phyloP scores from a whole-genome alignment of 495 filamentous ascomycete species.

The Penicillium salamii region DNA sequence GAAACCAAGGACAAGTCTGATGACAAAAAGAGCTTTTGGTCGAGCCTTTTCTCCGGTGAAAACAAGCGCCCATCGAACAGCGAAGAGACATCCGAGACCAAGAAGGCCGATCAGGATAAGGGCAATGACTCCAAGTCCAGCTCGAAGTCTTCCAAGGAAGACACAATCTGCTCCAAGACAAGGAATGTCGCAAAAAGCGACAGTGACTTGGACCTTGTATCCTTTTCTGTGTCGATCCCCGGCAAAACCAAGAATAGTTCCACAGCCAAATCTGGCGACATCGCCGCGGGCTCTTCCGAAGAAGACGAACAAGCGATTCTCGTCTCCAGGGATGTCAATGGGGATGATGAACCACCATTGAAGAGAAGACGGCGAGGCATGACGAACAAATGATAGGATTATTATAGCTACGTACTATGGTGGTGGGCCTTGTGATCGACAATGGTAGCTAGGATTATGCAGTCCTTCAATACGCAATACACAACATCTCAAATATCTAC shows the following conservation, averaged over 20 bases:
- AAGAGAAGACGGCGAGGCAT: slow-evolving; percentile 31
- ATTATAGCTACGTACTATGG: no score
- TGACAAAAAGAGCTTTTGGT: slow-evolving; percentile 23
- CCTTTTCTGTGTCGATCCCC: slow-evolving; percentile 36
- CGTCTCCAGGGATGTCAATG: slow-evolving; percentile 17
- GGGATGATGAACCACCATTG: slow-evolving; percentile 33
- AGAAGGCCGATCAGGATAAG: slow-evolving; percentile 11
- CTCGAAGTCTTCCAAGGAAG: slow-evolving; percentile 5
- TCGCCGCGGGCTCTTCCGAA: background rate
- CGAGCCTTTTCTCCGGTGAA: slow-evolving; percentile 29
- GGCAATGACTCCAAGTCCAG: background rate
- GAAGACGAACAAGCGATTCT: slow-evolving; percentile 21
- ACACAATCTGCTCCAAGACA: slow-evolving; percentile 10
- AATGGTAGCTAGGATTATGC: no score
- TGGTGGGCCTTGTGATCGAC: no score
- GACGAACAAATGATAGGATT: slow-evolving; percentile 1
- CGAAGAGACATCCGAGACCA: background rate
- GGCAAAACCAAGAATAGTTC: slow-evolving; percentile 16
- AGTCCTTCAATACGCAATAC: no score
- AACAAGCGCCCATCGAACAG: background rate
- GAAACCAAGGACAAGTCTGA: slow-evolving; percentile 9
- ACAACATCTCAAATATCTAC: no score
- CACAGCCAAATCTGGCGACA: background rate
- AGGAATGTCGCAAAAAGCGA: slow-evolving; percentile 8
- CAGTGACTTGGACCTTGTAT: slow-evolving; percentile 27